Conservation (phyloP, 2,329 filamentous ascomycete genomes). For the Penicillium sumatraense region DNA sequence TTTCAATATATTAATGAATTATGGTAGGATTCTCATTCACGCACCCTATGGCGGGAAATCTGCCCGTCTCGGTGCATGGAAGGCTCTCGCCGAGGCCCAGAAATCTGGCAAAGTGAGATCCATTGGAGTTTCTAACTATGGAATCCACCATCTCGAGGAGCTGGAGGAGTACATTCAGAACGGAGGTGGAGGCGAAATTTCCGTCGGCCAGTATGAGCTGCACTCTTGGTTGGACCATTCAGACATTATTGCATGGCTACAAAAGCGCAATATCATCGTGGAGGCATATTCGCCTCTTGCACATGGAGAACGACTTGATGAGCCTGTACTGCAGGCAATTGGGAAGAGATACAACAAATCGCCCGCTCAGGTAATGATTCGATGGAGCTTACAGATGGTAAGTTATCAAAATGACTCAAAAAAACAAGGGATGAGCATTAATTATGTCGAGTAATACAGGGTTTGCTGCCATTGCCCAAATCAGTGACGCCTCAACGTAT, state of each 20-base stretch:
- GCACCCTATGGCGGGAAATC: slow-evolving; percentile 75
- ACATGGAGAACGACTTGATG: slow-evolving; percentile 69
- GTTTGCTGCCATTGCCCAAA: slow-evolving; percentile 67
- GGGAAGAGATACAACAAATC: slow-evolving; percentile 72
- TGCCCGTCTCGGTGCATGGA: slow-evolving; percentile 73
- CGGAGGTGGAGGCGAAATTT: slow-evolving; percentile 65
- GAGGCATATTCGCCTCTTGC: slow-evolving; percentile 82
- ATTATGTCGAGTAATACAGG: slow-evolving; percentile 42
- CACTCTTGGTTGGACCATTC: slow-evolving; percentile 80
- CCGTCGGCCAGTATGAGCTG: slow-evolving; percentile 80
- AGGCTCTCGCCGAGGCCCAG: slow-evolving; percentile 76
- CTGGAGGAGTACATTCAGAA: slow-evolving; percentile 59
- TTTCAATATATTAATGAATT: neutral
- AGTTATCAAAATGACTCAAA: slow-evolving; percentile 39
- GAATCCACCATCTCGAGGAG: slow-evolving; percentile 74
- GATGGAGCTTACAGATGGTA: slow-evolving; percentile 80
- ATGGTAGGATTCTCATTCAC: slow-evolving; percentile 66
- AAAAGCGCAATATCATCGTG: slow-evolving; percentile 68
- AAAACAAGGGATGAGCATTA: neutral
- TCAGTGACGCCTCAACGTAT: slow-evolving; percentile 64
- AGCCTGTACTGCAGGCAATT: slow-evolving; percentile 66
- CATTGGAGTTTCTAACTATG: slow-evolving; percentile 79
- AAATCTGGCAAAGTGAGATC: slow-evolving; percentile 70
- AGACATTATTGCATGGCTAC: slow-evolving; percentile 69
- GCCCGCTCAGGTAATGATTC: slow-evolving; percentile 73